These are phyloP conservation scores for Verbena officinalis DNA, from an alignment of 257 asterid genomes.

Conservation along the genomic window DNA sequence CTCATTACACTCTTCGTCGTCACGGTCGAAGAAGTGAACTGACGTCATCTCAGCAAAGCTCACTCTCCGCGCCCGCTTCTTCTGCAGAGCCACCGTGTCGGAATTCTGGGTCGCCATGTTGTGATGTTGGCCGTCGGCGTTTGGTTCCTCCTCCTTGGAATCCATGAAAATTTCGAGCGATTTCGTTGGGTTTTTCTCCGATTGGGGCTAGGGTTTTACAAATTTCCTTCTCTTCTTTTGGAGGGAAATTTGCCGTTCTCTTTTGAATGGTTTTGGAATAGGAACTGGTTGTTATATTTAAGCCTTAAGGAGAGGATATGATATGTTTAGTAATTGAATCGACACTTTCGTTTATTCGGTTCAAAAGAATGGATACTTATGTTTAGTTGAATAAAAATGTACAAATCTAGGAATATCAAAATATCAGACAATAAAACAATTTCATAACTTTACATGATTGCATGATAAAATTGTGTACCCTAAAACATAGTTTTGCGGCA, in stretches of 20 bases:
- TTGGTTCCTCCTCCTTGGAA: slow-evolving; percentile 35
- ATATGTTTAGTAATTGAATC: too few relatives aligned
- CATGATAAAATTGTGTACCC: too few relatives aligned
- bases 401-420: too few relatives aligned
- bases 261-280: too few relatives aligned
- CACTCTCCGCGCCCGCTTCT: slow-evolving; percentile 86
- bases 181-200: slow-evolving; percentile 16
- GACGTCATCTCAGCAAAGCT: slow-evolving; percentile 97
- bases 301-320: too few relatives aligned
- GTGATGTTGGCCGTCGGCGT: slow-evolving; percentile 43
- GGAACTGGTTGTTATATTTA: too few relatives aligned
- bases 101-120: slow-evolving; percentile 49
- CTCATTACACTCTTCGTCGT: slow-evolving; percentile 55
- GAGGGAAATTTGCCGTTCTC: slow-evolving; percentile 33
- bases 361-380: too few relatives aligned
- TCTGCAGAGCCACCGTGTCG: slow-evolving; percentile 59
- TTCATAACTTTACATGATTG: too few relatives aligned
- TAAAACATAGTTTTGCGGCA: too few relatives aligned
- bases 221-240: slow-evolving; percentile 21
- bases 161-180: slow-evolving; percentile 44
- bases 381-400: too few relatives aligned
- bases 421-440: too few relatives aligned
- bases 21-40: slow-evolving; percentile 87
- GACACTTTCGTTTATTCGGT: too few relatives aligned
- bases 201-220: slow-evolving; percentile 35